Evolutionary conservation across 73 alveolate genomes (phyloP).

Genomic region (Effrenium voratum): DNA sequence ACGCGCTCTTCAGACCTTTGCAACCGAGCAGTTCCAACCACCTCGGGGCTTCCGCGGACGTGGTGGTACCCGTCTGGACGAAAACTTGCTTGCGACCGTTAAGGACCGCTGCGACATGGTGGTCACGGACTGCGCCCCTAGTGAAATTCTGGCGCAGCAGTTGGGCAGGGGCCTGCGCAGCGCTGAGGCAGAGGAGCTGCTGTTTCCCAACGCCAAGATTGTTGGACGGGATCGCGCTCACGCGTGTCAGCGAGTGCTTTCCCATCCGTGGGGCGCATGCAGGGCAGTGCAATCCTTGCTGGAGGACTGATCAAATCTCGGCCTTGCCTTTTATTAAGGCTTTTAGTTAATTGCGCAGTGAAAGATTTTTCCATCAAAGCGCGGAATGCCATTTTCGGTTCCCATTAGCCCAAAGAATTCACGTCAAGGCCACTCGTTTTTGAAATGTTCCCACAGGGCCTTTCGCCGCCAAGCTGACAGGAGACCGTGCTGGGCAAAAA

Average conservation of each 20-base stretch:
- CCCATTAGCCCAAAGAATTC: too few relatives aligned
- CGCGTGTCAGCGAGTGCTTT: not conserved
- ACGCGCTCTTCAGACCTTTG: not conserved
- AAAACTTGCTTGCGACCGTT: not conserved
- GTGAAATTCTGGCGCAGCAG: constrained; percentile 20
- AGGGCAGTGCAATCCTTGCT: not conserved
- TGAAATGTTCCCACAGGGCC: too few relatives aligned
- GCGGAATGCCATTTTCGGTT: too few relatives aligned
- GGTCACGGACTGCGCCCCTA: constrained; percentile 13
- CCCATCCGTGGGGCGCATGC: constrained; percentile 22
- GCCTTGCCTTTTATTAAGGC: too few relatives aligned
- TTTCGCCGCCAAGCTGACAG: too few relatives aligned
- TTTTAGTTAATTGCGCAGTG: too few relatives aligned
- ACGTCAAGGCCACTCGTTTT: too few relatives aligned
- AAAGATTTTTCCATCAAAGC: too few relatives aligned
- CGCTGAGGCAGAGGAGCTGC: not conserved
- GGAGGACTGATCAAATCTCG: too few relatives aligned
- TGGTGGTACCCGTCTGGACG: not conserved
- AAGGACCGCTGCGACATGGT: not conserved
- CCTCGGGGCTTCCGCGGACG: constrained; percentile 30
- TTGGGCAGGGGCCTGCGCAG: not conserved
- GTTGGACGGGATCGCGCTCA: constrained; percentile 28
- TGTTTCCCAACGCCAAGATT: not conserved
- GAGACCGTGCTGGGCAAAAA: not conserved
- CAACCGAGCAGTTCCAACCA: not conserved